Percentiles rank a stretch among this genome's conserved stretches.
Conservation (phyloP, 441 rosid species). For the Biscutella auriculata region DNA sequence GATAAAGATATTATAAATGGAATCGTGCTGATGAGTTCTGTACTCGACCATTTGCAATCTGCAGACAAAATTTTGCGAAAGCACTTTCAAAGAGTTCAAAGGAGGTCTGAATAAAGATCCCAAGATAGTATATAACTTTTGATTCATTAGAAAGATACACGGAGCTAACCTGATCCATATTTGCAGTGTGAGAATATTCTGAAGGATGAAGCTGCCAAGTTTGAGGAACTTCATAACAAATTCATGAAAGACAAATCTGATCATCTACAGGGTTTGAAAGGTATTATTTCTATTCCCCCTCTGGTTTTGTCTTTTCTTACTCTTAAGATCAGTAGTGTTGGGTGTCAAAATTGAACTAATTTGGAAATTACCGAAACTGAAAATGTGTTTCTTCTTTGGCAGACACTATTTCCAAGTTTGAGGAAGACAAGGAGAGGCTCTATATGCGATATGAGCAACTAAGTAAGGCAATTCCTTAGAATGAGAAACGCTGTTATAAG, state of each 20-base stretch:
- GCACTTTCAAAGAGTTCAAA: constrained; percentile 68
- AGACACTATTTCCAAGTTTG: constrained; percentile 60
- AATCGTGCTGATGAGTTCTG: not conserved
- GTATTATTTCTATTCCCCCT: constrained; percentile 21
- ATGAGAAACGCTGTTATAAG: not conserved
- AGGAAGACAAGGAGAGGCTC: constrained; percentile 70
- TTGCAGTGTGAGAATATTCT: constrained; percentile 61
- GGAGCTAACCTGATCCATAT: constrained; percentile 5
- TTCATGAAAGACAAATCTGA: constrained; percentile 54
- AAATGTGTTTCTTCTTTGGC: constrained; percentile 32
- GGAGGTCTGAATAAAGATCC: constrained; percentile 41
- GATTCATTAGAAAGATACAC: constrained; percentile 2
- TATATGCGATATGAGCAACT: constrained; percentile 61
- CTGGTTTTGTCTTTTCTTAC: not conserved
- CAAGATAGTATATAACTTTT: not conserved
- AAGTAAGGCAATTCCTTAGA: constrained; percentile 33
- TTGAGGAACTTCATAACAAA: constrained; percentile 50
- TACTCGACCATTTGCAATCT: not conserved
- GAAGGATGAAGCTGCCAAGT: constrained; percentile 54
- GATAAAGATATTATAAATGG: not conserved
- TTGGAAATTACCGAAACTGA: constrained; percentile 28
- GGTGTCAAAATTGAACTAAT: not conserved
- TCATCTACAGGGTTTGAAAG: constrained; percentile 50
- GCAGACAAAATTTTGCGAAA: constrained; percentile 57
- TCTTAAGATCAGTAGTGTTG: not conserved